phyloP scores from a whole-genome alignment of 192 early-diverging fungal species.

The Kappamyces sp. region DNA sequence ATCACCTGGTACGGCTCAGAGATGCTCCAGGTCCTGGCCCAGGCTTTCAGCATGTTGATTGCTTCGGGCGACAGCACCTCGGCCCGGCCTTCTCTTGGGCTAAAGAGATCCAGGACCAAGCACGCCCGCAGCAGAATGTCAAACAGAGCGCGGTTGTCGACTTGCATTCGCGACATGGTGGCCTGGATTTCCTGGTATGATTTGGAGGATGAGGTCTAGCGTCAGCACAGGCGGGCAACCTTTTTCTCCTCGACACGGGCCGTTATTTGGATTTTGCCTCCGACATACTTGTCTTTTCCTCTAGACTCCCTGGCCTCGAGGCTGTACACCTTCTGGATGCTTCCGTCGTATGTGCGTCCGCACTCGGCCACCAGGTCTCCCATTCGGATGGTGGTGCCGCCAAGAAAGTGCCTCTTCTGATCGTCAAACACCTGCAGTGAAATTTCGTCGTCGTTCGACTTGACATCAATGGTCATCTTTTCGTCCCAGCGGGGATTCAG shows the following conservation, averaged over 20 bases:
- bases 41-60: slow-evolving; percentile 28
- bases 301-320: slow-evolving; percentile 34
- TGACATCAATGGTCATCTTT: slow-evolving; percentile 32
- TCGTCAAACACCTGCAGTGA: slow-evolving; percentile 42
- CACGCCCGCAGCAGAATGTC: slow-evolving; percentile 34
- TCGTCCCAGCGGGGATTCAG: slow-evolving; percentile 44
- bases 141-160: slow-evolving; percentile 38
- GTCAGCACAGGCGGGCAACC: neutral
- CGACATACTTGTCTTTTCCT: slow-evolving; percentile 56
- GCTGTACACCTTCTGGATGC: slow-evolving; percentile 25
- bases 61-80: slow-evolving; percentile 42
- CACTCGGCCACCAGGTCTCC: slow-evolving; percentile 34
- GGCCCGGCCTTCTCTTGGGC: slow-evolving; percentile 18
- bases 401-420: slow-evolving; percentile 47
- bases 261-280: slow-evolving; percentile 44
- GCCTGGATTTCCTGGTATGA: slow-evolving; percentile 10
- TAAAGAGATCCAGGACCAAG: slow-evolving; percentile 38
- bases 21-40: slow-evolving; percentile 33
- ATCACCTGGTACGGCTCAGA: slow-evolving; percentile 44
- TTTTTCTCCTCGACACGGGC: slow-evolving; percentile 32
- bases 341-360: slow-evolving; percentile 27
- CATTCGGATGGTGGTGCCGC: slow-evolving; percentile 34
- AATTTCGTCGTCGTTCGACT: slow-evolving; percentile 33
- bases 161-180: slow-evolving; percentile 14
- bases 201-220: neutral